Evolutionary conservation across 371 early-diverging fungal genomes (phyloP).

Genomic region (Fennellomyces sp.): DNA sequence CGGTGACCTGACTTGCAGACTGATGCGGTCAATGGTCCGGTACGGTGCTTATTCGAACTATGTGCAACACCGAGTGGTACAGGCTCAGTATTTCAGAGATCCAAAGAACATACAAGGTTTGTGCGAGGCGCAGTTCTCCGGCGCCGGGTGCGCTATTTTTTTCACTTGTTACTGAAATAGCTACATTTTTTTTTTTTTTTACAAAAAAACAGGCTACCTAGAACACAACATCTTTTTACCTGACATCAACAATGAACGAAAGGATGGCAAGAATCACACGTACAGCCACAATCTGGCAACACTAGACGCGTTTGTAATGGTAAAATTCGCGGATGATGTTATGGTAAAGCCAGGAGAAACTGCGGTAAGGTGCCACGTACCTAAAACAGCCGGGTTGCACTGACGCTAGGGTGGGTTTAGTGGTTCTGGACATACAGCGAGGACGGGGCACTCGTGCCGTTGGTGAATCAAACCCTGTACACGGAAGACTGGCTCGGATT

Average conservation of each 20-base stretch:
- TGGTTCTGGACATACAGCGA: constrained; percentile 79
- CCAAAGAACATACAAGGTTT: constrained; percentile 54
- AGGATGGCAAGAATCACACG: constrained; percentile 38
- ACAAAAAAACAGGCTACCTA: constrained; percentile 58
- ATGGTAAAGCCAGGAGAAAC: constrained; percentile 81
- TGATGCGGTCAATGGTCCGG: constrained; percentile 70
- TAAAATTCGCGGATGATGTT: constrained; percentile 76
- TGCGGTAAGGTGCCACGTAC: constrained; percentile 68
- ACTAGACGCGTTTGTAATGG: constrained; percentile 77
- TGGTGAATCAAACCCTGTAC: constrained; percentile 66
- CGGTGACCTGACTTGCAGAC: constrained; percentile 55
- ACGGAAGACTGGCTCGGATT: constrained; percentile 76
- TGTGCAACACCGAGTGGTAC: constrained; percentile 81
- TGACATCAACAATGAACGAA: constrained; percentile 82
- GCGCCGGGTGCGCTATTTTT: too few species aligned
- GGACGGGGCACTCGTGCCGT: constrained; percentile 47
- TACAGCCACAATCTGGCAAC: constrained; percentile 60
- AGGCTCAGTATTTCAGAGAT: constrained; percentile 92
- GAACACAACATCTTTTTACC: constrained; percentile 82
- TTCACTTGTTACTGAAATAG: too few species aligned
- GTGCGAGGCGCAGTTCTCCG: too few species aligned
- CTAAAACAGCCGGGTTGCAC: too few species aligned
- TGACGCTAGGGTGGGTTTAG: constrained; percentile 45
- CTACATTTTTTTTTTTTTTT: too few species aligned
- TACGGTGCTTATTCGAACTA: constrained; percentile 81